Conservation (phyloP, 345 rosid species). For the Arabidopsis thaliana region DNA sequence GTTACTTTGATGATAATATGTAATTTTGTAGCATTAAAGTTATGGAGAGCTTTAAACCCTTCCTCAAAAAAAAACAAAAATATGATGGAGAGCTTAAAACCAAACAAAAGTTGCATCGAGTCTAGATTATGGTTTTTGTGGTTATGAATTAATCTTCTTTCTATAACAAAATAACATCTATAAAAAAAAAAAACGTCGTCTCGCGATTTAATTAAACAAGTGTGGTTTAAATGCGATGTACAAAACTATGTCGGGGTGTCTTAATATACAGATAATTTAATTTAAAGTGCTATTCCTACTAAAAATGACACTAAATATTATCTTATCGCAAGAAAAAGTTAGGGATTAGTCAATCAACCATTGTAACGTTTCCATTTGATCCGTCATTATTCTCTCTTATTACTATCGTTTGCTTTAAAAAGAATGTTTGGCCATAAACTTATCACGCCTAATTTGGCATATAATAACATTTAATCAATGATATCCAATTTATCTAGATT, state of each 20-base stretch:
- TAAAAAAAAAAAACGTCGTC: constrained; percentile 11
- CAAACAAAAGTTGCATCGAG: neutral
- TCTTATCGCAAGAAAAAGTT: constrained; percentile 14
- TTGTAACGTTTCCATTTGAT: constrained; percentile 27
- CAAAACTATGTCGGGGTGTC: neutral
- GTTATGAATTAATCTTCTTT: constrained; percentile 14
- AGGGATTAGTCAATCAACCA: constrained; percentile 30
- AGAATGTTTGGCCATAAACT: constrained; percentile 20
- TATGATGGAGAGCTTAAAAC: neutral
- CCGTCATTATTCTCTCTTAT: constrained; percentile 11
- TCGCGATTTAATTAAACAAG: neutral
- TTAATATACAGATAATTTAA: neutral
- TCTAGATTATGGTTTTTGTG: constrained; percentile 22
- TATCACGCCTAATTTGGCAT: constrained; percentile 27
- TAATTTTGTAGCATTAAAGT: constrained; percentile 18
- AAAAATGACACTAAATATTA: neutral
- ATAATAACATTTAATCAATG: neutral
- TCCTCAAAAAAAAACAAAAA: neutral
- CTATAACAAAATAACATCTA: neutral
- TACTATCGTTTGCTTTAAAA: neutral
- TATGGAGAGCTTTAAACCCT: neutral
- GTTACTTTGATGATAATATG: constrained; percentile 18
- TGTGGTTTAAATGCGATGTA: neutral
- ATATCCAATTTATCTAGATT: neutral
- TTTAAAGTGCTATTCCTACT: neutral